A percentile compares a stretch with the other conserved stretches of the same genome.
Conservation (phyloP, 2,329 filamentous ascomycete genomes). For the Colletotrichum sp. region DNA sequence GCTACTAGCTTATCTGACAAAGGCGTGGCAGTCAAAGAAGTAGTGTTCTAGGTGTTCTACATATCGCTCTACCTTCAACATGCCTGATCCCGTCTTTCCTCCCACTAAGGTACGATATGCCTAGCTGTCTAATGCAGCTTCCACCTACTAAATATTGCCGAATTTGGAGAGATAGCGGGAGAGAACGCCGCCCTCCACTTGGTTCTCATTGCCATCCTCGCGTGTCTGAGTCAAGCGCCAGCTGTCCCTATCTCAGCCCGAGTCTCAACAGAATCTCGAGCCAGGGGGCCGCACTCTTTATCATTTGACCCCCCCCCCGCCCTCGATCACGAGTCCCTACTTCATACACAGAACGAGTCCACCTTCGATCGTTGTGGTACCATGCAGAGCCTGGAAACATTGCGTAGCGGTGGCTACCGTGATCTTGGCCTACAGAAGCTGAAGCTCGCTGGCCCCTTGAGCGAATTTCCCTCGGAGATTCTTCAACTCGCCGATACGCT, state of each 20-base stretch:
- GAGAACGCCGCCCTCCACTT: background rate
- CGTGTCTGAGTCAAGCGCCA: background rate
- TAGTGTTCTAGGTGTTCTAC: background rate
- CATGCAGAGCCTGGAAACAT: constrained; percentile 36
- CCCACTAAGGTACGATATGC: background rate
- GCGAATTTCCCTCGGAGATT: constrained; percentile 43
- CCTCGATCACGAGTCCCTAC: background rate
- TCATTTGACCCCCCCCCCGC: background rate
- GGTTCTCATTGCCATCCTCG: background rate
- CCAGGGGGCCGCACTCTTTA: background rate
- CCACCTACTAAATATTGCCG: background rate
- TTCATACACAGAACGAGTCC: background rate
- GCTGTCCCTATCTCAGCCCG: background rate
- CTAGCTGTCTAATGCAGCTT: background rate
- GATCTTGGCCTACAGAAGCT: constrained; percentile 32
- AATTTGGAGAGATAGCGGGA: background rate
- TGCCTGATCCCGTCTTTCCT: background rate
- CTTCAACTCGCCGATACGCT: constrained; percentile 45
- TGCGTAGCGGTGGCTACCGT: constrained; percentile 36
- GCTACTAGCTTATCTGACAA: background rate
- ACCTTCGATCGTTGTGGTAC: background rate
- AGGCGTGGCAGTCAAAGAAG: background rate
- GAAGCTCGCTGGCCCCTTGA: constrained; percentile 38
- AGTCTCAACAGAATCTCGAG: background rate
- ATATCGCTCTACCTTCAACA: background rate